Conservation (phyloP, 2,329 filamentous ascomycete genomes). For the Arthrobotrys musiformis region DNA sequence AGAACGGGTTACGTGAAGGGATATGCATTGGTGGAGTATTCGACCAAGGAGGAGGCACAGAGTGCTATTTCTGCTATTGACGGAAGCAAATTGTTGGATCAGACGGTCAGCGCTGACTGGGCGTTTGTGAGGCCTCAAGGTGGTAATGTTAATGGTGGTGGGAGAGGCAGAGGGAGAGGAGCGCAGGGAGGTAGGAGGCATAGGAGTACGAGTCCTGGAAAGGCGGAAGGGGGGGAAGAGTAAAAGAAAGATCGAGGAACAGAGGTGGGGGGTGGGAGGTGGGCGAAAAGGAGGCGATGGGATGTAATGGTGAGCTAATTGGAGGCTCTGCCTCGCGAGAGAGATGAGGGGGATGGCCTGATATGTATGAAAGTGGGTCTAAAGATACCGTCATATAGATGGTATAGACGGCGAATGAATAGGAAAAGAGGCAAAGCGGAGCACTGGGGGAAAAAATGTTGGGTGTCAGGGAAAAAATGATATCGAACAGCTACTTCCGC, state of each 20-base stretch:
- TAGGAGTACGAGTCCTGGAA: conserved; percentile 50
- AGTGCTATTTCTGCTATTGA: conserved; percentile 85
- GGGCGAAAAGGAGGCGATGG: background rate
- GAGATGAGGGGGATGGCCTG: background rate
- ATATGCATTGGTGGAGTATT: conserved; percentile 85
- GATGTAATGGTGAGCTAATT: background rate
- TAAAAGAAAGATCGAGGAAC: background rate
- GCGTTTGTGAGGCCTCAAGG: conserved; percentile 84
- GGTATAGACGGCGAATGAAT: background rate
- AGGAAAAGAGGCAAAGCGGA: background rate
- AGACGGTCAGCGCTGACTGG: conserved; percentile 83
- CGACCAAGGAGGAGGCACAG: conserved; percentile 75
- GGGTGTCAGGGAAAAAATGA: background rate
- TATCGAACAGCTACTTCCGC: background rate
- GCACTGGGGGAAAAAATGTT: background rate
- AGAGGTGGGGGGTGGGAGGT: background rate
- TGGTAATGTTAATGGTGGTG: conserved; percentile 65
- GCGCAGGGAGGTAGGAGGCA: conserved; percentile 54
- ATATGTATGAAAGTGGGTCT: conserved; percentile 12
- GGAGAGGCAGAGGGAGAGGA: conserved; percentile 60
- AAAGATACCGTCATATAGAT: background rate
- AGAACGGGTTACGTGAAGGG: conserved; percentile 90
- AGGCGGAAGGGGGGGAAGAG: conserved; percentile 51
- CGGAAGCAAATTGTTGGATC: conserved; percentile 79
- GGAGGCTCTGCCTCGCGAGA: background rate